phyloP scores from a whole-genome alignment of 106 monocot species.

The Alisma plantagoaquatica region DNA sequence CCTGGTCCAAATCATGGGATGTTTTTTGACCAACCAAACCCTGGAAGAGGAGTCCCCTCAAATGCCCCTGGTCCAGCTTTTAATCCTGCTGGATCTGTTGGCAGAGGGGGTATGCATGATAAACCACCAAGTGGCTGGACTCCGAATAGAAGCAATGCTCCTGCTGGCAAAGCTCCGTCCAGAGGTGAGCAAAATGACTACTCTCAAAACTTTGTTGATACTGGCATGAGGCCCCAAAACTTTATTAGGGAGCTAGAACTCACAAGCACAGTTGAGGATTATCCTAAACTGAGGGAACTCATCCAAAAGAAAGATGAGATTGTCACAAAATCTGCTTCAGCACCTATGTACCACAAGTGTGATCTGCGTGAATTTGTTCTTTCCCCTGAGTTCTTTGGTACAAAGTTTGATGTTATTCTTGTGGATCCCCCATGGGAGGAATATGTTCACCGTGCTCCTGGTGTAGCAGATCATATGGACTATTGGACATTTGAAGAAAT shows the following conservation, averaged over 20 bases:
- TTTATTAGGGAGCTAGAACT: constrained; percentile 97
- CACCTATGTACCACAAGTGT: constrained; percentile 89
- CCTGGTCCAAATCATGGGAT: constrained; percentile 47
- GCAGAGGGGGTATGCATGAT: constrained; percentile 55
- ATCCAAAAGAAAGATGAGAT: constrained; percentile 99
- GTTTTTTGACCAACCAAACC: constrained; percentile 64
- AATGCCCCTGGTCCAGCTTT: constrained; percentile 41
- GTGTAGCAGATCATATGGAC: constrained; percentile 84
- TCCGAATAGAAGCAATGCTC: constrained; percentile 44
- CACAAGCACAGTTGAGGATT: constrained; percentile 91
- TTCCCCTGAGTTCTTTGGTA: constrained; percentile 80
- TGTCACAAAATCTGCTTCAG: constrained; percentile 62
- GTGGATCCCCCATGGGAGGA: constrained; percentile 99
- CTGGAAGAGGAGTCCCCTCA: constrained; percentile 37
- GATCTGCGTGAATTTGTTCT: constrained; percentile 65
- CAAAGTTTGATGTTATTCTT: constrained; percentile 99
- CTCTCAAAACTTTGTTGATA: constrained; percentile 98
- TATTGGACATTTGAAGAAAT: constrained; percentile 94
- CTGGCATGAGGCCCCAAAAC: constrained; percentile 96
- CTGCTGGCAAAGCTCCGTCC: constrained; percentile 84
- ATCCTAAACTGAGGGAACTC: constrained; percentile 94
- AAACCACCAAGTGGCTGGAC: constrained; percentile 49
- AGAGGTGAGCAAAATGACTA: constrained; percentile 99
- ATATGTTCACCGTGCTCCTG: constrained; percentile 97
- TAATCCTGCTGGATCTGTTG: constrained; percentile 32